These are phyloP conservation scores for Leccinum variicolor DNA, from an alignment of 768 basidiomycete species.

Conservation along the genomic window DNA sequence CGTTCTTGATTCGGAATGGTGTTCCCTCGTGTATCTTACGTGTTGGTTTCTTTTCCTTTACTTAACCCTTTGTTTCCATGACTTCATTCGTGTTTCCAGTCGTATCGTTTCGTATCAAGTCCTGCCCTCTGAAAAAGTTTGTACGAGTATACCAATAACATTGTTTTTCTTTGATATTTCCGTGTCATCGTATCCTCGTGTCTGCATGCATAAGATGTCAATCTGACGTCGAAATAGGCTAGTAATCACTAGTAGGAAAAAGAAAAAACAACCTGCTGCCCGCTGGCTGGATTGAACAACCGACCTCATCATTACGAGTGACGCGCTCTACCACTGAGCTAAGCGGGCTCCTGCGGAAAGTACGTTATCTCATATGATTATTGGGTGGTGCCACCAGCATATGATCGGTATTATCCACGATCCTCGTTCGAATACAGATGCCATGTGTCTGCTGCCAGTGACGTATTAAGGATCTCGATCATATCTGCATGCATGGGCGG, in stretches of 20 bases:
- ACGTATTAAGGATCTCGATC: no score
- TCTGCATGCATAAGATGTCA: background rate
- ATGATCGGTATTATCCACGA: background rate
- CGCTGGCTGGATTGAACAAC: conserved; percentile 46
- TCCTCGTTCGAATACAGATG: background rate
- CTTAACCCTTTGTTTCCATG: background rate
- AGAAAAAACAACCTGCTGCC: conserved; percentile 18
- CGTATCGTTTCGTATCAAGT: background rate
- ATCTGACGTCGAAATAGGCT: no score
- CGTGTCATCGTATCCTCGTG: background rate
- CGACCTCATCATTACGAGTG: conserved; percentile 40
- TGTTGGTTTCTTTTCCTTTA: background rate
- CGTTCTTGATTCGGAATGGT: background rate
- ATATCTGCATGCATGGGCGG: background rate
- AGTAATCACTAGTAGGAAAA: background rate
- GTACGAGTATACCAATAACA: background rate
- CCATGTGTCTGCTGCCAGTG: no score
- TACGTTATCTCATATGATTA: background rate
- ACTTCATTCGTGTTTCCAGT: background rate
- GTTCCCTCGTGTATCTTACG: background rate
- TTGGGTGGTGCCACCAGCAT: background rate
- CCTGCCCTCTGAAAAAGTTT: background rate
- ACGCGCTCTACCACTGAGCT: conserved; percentile 8
- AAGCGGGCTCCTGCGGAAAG: background rate
- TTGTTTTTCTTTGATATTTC: background rate